Evolutionary conservation across 2,329 filamentous ascomycete genomes (phyloP).

Genomic region (Incumbomyces lentus): DNA sequence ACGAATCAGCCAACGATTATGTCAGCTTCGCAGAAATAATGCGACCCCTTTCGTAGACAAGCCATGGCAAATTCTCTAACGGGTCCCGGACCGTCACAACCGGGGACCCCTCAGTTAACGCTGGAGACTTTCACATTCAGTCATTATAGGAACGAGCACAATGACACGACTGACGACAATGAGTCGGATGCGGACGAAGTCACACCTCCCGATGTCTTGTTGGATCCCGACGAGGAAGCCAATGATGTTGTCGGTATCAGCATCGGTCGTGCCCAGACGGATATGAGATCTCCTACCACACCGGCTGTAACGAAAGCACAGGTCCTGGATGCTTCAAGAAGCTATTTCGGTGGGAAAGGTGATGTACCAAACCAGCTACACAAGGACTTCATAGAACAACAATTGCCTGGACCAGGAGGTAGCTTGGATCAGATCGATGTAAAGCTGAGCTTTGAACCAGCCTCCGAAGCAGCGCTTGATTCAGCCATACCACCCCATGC

Average conservation of each 20-base stretch:
- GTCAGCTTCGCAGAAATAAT: no score
- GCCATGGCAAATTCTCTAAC: no score
- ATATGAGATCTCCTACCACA: slow-evolving; percentile 46
- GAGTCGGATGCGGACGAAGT: slow-evolving; percentile 2
- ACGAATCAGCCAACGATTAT: no score
- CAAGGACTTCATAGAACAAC: neutral
- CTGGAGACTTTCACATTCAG: no score
- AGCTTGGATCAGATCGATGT: no score
- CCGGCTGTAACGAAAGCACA: slow-evolving; percentile 51
- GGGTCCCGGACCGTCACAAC: no score
- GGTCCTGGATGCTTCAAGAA: slow-evolving; percentile 39
- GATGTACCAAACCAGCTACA: neutral
- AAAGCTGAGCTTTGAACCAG: no score
- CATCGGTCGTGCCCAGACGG: slow-evolving; percentile 47
- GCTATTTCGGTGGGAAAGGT: slow-evolving; percentile 32
- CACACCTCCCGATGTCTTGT: neutral
- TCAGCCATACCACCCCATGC: neutral
- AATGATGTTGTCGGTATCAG: slow-evolving; percentile 46
- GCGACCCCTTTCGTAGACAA: no score
- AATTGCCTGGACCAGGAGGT: neutral
- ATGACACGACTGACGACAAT: neutral
- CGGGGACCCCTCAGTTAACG: no score
- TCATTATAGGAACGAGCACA: no score
- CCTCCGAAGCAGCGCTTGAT: neutral
- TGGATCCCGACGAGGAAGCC: slow-evolving; percentile 5